A percentile compares a stretch with the other conserved stretches of the same genome.
phyloP scores from a whole-genome alignment of 768 basidiomycete species.

The Suillus weaverae region DNA sequence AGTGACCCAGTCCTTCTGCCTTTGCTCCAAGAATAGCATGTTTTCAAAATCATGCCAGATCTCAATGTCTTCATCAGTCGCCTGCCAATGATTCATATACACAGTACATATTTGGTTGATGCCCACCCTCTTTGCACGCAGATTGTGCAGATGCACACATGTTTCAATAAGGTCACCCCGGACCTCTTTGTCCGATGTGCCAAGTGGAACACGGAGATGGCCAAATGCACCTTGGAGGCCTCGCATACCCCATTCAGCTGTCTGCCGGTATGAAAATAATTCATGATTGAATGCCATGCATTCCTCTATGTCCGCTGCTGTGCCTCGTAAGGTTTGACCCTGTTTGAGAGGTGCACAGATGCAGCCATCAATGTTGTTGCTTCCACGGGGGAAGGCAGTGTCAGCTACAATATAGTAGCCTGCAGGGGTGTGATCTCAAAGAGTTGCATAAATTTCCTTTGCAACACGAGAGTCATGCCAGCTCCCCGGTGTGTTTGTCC shows the following conservation, averaged over 20 bases:
- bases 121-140: conserved; percentile 37
- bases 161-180: conserved; percentile 38
- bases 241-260: conserved; percentile 53
- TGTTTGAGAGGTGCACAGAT: conserved; percentile 42
- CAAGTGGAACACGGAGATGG: conserved; percentile 40
- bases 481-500: conserved; percentile 44
- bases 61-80: too few species aligned
- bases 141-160: conserved; percentile 35
- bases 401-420: conserved; percentile 46
- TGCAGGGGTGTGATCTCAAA: conserved; percentile 34
- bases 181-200: conserved; percentile 29
- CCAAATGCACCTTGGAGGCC: conserved; percentile 48
- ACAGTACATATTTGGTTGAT: conserved; percentile 40
- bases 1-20: not conserved
- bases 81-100: too few species aligned
- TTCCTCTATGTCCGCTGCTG: conserved; percentile 20
- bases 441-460: conserved; percentile 37
- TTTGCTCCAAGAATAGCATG: too few species aligned
- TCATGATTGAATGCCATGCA: conserved; percentile 34
- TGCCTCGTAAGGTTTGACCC: conserved; percentile 20
- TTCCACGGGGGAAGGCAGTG: conserved; percentile 46
- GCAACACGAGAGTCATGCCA: conserved; percentile 51
- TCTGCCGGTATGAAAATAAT: conserved; percentile 46
- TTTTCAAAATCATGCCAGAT: too few species aligned
- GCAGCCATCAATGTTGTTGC: conserved; percentile 27